Evolutionary conservation across 768 basidiomycete species (phyloP), one percentile per base, ranked within the genome.

Genomic region (Leccinum longicurvipes): DNA sequence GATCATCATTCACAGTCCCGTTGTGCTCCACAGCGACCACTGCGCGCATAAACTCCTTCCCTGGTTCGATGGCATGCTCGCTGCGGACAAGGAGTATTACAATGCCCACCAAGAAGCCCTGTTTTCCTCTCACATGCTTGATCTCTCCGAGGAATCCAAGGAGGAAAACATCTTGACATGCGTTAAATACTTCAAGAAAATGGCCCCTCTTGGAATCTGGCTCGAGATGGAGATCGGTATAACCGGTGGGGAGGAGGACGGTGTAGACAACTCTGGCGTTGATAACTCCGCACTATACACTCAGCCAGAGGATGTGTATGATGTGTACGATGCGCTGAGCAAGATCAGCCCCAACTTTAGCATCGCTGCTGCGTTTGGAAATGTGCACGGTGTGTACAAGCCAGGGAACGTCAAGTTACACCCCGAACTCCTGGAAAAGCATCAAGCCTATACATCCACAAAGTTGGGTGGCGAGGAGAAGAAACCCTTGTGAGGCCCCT

Each of bases 171-270:
- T 98, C 71, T 86, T 80, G 42, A 92, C 79, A 51, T 98, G 97
- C 73, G 93, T 79, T 56, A 83, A 93, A 71, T 99, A 99, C 82
- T 96, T 98, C 76, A 81, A 86, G 76, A 91, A 92, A 70, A 90
- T 98, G 93, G 89, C 91, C 3, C 84, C 87, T 59, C 73, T 98
- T 68, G 89, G 91, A 50, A 76, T 92, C 58, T 99, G 93, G 93
- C 92, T 99, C 73, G 97, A 99, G 83, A 99, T 99, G 97, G 97
- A 99, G 77, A 99, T 99, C 72, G 97, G 97, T 68, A 98, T 99
- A 76, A 99, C 97, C 50, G 97, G 97, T 68, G 97, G 97, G 66
- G 97, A 99, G 74, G 97, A 99, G 73, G 97, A 98, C 69, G 96
- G 97, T 71, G 97, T 99, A 48, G 96, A 99, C 77, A 99, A 99